Percentiles rank a stretch among this genome's conserved stretches.
These are phyloP conservation scores for Setomelanomma holmii DNA, from an alignment of 2,329 filamentous ascomycete genomes.

Conservation along the genomic window DNA sequence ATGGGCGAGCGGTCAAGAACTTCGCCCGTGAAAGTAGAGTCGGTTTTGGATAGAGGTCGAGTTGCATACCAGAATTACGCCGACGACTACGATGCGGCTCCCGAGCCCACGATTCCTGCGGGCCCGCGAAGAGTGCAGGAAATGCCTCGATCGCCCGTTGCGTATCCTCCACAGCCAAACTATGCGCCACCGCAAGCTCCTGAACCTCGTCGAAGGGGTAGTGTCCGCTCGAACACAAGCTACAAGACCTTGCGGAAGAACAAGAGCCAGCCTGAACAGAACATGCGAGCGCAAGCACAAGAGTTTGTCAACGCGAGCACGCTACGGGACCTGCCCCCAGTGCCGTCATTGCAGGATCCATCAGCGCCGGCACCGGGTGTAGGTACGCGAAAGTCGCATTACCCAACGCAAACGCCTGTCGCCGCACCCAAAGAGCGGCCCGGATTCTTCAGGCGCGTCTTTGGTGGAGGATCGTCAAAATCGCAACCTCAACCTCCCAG, in stretches of 20 bases:
- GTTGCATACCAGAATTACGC: conserved; percentile 56
- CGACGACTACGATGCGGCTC: conserved; percentile 78
- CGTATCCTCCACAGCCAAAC: conserved; percentile 47
- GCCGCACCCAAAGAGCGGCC: conserved; percentile 66
- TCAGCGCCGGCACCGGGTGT: conserved; percentile 62
- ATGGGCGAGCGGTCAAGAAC: conserved; percentile 24
- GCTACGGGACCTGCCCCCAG: conserved; percentile 51
- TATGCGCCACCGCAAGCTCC: conserved; percentile 51
- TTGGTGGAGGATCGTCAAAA: conserved; percentile 71
- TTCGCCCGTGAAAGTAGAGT: conserved; percentile 48
- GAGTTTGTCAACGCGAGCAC: conserved; percentile 58
- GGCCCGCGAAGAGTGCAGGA: conserved; percentile 70
- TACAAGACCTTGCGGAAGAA: conserved; percentile 51
- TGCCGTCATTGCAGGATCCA: conserved; percentile 56
- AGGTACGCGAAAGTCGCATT: conserved; percentile 57
- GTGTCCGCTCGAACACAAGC: conserved; percentile 64
- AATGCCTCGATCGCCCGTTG: conserved; percentile 49
- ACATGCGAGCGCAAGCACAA: conserved; percentile 55
- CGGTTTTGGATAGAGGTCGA: conserved; percentile 53
- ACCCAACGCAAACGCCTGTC: conserved; percentile 49
- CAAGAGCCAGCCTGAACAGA: conserved; percentile 50
- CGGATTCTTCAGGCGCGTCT: conserved; percentile 93
- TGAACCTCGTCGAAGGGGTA: conserved; percentile 62
- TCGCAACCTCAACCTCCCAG: conserved; percentile 46
- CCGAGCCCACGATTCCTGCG: conserved; percentile 81